These are phyloP conservation scores for Spatholobus suberectus DNA, from an alignment of 306 rosid species.

Conservation along the genomic window DNA sequence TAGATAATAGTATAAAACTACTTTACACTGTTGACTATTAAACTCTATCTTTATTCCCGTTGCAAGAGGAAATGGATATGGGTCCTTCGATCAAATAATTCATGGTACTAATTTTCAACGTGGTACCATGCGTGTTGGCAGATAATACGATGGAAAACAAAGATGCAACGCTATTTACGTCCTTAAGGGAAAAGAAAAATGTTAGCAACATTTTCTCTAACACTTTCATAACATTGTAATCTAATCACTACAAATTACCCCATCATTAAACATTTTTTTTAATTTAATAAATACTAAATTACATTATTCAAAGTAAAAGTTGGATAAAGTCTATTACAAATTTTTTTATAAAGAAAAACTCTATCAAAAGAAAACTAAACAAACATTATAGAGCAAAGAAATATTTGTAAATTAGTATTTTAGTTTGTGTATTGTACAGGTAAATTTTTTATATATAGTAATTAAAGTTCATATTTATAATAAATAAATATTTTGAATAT, in stretches of 20 bases:
- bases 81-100: slow-evolving; percentile 28
- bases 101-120: not conserved
- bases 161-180: not conserved
- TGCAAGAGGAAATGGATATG: slow-evolving; percentile 23
- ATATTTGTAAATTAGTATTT: not conserved
- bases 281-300: not conserved
- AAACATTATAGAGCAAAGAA: not conserved
- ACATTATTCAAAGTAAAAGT: not conserved
- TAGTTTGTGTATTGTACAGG: not conserved
- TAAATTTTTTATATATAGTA: too few relatives aligned
- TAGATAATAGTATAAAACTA: too few relatives aligned
- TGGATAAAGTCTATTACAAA: not conserved
- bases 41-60: not conserved
- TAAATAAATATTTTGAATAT: too few relatives aligned
- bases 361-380: not conserved
- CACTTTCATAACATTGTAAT: not conserved
- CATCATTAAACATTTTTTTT: not conserved
- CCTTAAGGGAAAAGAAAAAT: too few relatives aligned
- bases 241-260: not conserved
- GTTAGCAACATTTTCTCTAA: too few relatives aligned
- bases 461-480: too few relatives aligned
- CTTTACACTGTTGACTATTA: too few relatives aligned
- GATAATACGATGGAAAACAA: not conserved
- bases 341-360: not conserved
- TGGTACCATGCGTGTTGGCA: slow-evolving; percentile 22